phyloP scores from a whole-genome alignment of 306 rosid genomes.

The Acmispon strigosus region DNA sequence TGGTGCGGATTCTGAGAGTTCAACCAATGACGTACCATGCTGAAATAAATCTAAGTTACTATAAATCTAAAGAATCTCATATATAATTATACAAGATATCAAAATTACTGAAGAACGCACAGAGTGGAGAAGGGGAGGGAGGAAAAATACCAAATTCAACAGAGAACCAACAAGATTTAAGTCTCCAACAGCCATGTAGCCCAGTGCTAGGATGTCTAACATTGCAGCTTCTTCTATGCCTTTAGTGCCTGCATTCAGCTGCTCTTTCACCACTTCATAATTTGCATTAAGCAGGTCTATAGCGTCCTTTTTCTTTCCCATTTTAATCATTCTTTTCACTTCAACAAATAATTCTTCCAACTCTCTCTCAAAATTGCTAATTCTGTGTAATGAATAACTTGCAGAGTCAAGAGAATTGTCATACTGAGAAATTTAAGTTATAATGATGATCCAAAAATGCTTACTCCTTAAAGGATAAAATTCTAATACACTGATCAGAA shows the following conservation, averaged over 20 bases:
- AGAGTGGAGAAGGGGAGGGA: neutral
- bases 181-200: slow-evolving; percentile 80
- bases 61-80: neutral
- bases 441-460: neutral
- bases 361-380: slow-evolving; percentile 43
- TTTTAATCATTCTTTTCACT: slow-evolving; percentile 62
- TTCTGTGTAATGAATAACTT: slow-evolving; percentile 18
- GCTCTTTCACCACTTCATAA: slow-evolving; percentile 72
- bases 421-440: neutral
- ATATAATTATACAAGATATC: neutral
- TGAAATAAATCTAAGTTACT: neutral
- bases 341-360: slow-evolving; percentile 74
- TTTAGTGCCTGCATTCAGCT: slow-evolving; percentile 47
- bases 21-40: neutral
- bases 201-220: slow-evolving; percentile 65
- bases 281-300: slow-evolving; percentile 66
- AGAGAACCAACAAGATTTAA: slow-evolving; percentile 45
- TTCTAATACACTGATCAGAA: neutral
- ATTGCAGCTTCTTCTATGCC: slow-evolving; percentile 85
- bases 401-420: slow-evolving; percentile 19
- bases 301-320: slow-evolving; percentile 58
- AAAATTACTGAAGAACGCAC: slow-evolving; percentile 14
- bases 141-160: slow-evolving; percentile 45
- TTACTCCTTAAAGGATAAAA: neutral
- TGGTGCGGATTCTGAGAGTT: neutral